Conservation (phyloP, 1,284 basidiomycete genomes). For the Afroboletus lepidellus region DNA sequence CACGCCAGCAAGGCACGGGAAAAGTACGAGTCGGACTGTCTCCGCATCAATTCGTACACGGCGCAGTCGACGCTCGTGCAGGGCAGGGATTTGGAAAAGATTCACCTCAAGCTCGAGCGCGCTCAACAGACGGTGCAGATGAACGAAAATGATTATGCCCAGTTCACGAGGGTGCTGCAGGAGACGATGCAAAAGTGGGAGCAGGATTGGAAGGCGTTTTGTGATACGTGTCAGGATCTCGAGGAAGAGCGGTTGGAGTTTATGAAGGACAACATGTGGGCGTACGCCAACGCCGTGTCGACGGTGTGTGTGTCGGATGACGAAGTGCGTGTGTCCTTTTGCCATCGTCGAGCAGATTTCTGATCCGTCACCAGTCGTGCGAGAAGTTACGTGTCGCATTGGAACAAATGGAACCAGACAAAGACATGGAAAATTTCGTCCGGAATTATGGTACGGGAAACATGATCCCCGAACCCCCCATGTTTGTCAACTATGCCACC, state of each 20-base stretch:
- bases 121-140: slow-evolving; percentile 86
- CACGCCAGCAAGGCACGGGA: slow-evolving; percentile 88
- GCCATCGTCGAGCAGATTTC: not conserved
- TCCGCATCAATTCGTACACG: slow-evolving; percentile 93
- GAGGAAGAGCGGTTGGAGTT: slow-evolving; percentile 94
- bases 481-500: slow-evolving; percentile 78
- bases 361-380: slow-evolving; percentile 64
- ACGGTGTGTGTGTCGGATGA: slow-evolving; percentile 96
- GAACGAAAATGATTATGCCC: slow-evolving; percentile 90
- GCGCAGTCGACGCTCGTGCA: slow-evolving; percentile 93
- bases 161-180: slow-evolving; percentile 80
- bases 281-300: slow-evolving; percentile 93
- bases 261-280: slow-evolving; percentile 95
- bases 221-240: slow-evolving; percentile 92
- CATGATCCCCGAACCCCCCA: slow-evolving; percentile 79
- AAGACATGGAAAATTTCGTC: slow-evolving; percentile 85
- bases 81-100: slow-evolving; percentile 92
- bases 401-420: slow-evolving; percentile 80
- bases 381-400: slow-evolving; percentile 81
- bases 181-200: slow-evolving; percentile 91
- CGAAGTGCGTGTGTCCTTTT: slow-evolving; percentile 61
- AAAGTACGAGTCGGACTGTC: slow-evolving; percentile 92
- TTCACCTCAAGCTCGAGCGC: slow-evolving; percentile 83
- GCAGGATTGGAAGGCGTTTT: slow-evolving; percentile 89
- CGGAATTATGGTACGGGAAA: slow-evolving; percentile 82